A percentile compares a stretch with the other conserved stretches of the same genome.
Evolutionary conservation across 2,329 filamentous ascomycete species (phyloP).

Genomic region (Ustulina deusta): DNA sequence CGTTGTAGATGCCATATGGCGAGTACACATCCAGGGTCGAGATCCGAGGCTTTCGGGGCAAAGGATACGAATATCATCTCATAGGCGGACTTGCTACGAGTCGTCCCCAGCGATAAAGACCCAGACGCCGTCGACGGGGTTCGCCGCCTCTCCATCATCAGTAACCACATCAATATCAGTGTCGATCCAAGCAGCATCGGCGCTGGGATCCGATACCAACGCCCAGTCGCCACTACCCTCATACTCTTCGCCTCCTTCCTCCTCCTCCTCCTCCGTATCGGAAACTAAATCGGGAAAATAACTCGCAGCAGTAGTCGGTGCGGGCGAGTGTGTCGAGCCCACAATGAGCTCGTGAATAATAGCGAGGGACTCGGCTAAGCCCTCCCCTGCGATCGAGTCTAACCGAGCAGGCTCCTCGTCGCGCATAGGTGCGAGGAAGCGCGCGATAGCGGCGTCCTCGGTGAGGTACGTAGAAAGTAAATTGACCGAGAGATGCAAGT

Average conservation of each 20-base stretch:
- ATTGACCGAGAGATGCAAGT: conserved; percentile 33
- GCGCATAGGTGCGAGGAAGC: conserved; percentile 32
- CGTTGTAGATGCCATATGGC: conserved; percentile 34
- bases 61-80: conserved; percentile 33
- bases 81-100: conserved; percentile 48
- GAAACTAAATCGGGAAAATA: conserved; percentile 41
- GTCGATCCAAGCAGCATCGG: neutral
- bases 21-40: conserved; percentile 37
- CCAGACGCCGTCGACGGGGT: conserved; percentile 42
- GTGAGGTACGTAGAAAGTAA: conserved; percentile 36
- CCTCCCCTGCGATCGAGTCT: conserved; percentile 4
- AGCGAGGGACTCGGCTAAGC: conserved; percentile 30
- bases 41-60: conserved; percentile 42
- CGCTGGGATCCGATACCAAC: conserved; percentile 29
- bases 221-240: conserved; percentile 40
- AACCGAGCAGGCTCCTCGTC: conserved; percentile 15
- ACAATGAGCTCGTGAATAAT: conserved; percentile 44
- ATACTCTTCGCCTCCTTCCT: conserved; percentile 28
- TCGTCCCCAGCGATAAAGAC: conserved; percentile 47
- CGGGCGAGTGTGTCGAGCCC: conserved; percentile 34
- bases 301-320: conserved; percentile 21
- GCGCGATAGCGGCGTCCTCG: conserved; percentile 33
- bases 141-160: conserved; percentile 25
- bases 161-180: conserved; percentile 14
- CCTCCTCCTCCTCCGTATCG: conserved; percentile 37